These are phyloP conservation scores for Annulohypoxylon bovei DNA, from an alignment of 495 filamentous ascomycete genomes.

Conservation along the genomic window DNA sequence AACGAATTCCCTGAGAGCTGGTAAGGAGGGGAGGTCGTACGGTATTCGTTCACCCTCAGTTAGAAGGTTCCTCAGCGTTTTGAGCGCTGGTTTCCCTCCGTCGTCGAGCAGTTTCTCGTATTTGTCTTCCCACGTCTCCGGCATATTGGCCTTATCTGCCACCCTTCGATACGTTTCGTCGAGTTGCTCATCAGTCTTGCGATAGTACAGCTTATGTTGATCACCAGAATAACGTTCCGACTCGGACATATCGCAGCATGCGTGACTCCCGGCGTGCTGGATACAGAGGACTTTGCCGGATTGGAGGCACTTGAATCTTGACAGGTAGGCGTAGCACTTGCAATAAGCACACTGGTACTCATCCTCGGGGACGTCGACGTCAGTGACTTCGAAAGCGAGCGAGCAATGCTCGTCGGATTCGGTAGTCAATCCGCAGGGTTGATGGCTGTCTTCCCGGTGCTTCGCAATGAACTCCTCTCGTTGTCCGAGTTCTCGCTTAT, in stretches of 20 bases:
- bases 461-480: constrained; percentile 72
- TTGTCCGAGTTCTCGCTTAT: constrained; percentile 73
- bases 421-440: constrained; percentile 56
- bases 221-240: constrained; percentile 67
- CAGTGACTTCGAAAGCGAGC: constrained; percentile 62
- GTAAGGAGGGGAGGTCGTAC: constrained; percentile 86
- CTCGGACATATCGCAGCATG: constrained; percentile 78
- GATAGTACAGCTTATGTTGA: constrained; percentile 75
- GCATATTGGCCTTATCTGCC: constrained; percentile 83
- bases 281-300: constrained; percentile 82
- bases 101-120: constrained; percentile 84
- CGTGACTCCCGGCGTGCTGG: constrained; percentile 76
- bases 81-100: constrained; percentile 83
- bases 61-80: constrained; percentile 82
- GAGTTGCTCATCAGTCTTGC: constrained; percentile 77
- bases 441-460: constrained; percentile 64
- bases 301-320: constrained; percentile 83
- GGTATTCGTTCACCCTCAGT: constrained; percentile 97
- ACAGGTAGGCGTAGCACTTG: constrained; percentile 92
- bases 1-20: constrained; percentile 86
- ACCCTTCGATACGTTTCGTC: constrained; percentile 75
- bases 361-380: constrained; percentile 83
- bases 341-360: constrained; percentile 91
- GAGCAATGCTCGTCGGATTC: constrained; percentile 54
- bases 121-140: constrained; percentile 91